Base-by-base conservation (phyloP, 495 filamentous ascomycete genomes). In the Aspergillus incahuasiensis region DNA sequence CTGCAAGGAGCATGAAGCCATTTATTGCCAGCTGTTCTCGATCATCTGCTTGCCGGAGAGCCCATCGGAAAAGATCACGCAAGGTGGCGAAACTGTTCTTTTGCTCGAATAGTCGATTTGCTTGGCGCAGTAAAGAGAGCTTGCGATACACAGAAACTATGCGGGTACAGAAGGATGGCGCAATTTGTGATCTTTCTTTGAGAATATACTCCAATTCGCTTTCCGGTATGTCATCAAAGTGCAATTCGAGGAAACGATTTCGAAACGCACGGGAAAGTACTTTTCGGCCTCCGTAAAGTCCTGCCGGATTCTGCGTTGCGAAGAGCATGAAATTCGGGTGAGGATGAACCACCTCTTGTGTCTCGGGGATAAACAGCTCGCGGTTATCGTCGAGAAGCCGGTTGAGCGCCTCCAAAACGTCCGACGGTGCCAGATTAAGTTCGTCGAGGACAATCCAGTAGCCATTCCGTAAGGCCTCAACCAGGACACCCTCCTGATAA, bases 391-490 rank as follows among this genome's bases (percentile, higher is more conserved):
- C 95, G 1, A 99, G 75, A 2, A 99, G 79, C 55, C 95, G 84
- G 69, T 99, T 99, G 28, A 99, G 70, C 1, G 95, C 94, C 64
- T 99, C 95, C 4, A 99, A 74, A 20, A 99, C 91, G 74, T 99
- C 95, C 0, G 91, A 96, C 3, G 94, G 92, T 1, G 95, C 95
- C 55, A 99, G 70, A 64, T 99, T 99, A 24, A 99, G 79, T 64
- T 99, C 95, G 67, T 99, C 95, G 6, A 99, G 83, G 30, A 97
- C 92, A 58, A 99, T 92, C 95, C 95, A 99, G 55, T 95, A 87
- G 1, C 95, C 95, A 66, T 96, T 84, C 54, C 94, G 78, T 57
- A 99, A 77, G 12, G 95, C 95, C 64, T 92, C 87, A 1, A 97
- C 92, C 22, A 99, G 72, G n/a, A 96, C 74, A 44, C 95, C 95